phyloP scores from a whole-genome alignment of 148 eudicot species.

The Amaranthus palmeri region DNA sequence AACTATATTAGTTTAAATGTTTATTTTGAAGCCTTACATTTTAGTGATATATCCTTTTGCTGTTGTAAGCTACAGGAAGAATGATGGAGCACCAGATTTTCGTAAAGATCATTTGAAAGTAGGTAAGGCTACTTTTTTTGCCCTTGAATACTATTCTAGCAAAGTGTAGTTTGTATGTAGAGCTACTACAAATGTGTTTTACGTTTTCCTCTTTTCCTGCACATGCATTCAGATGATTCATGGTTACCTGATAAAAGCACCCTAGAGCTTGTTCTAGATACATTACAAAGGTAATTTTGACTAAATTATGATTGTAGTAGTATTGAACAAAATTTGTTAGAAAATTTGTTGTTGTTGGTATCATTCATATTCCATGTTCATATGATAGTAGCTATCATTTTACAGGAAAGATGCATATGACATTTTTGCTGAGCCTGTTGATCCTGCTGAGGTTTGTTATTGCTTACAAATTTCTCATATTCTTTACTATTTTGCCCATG shows the following conservation, averaged over 20 bases:
- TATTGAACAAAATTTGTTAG: not conserved
- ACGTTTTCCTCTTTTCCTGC: not conserved
- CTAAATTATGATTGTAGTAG: no score
- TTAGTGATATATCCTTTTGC: not conserved
- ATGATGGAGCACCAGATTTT: not conserved
- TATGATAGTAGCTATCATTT: not conserved
- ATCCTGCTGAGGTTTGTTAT: conserved; percentile 58
- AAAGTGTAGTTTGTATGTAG: conserved; percentile 10
- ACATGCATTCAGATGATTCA: conserved; percentile 20
- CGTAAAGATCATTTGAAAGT: not conserved
- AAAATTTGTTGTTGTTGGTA: not conserved
- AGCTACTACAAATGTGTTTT: not conserved
- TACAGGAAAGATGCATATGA: conserved; percentile 67
- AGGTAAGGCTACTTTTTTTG: conserved; percentile 4
- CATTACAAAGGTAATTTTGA: conserved; percentile 53
- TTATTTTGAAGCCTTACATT: no score
- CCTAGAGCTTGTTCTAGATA: conserved; percentile 71
- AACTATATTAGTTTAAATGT: no score
- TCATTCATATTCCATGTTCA: not conserved
- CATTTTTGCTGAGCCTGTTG: conserved; percentile 88
- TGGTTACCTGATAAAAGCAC: conserved; percentile 50
- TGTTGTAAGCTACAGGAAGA: conserved; percentile 2
- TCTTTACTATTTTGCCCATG: not conserved
- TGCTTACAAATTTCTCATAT: no score
- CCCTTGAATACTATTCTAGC: conserved; percentile 9